Evolutionary conservation across 202 grass and related monocot species (phyloP), one percentile per base, ranked within the genome.

Genomic region (Schoenoplectus triqueter): DNA sequence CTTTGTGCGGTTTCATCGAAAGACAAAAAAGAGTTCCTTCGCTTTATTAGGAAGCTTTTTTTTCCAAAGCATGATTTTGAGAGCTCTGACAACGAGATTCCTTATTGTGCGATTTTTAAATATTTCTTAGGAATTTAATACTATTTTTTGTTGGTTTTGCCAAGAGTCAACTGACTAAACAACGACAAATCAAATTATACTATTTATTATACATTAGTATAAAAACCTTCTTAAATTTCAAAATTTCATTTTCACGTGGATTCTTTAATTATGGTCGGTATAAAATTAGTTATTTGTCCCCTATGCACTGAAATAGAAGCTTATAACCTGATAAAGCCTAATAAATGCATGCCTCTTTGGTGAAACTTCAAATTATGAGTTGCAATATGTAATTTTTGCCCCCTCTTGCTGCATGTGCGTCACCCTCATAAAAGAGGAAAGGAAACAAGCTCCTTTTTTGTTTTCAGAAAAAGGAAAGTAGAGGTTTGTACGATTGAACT

Each of bases 271-370:
- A 69, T 59, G 81, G 81, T 67, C 65, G 81, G 81, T 83, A 71
- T 67, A 82, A 82, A 82, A 82, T 83, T 83, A 71, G 81, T 83
- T 83, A 83, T 83, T 31, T 71, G 21, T 69, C 65, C 15, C 81
- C 65, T 69, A 8, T 83, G 64, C 22, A 83, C 81, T 59, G 47
- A 57, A 83, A 10, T 83, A 69, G 31, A 50, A 83, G 49, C 81
- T 83, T 17, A 31, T 31, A 69, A 70, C 48, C 11, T 83, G 48
- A 18, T 83, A 71, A 71, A 69, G 64, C 81, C 81, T 83, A 68
- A 59, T 68, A 39, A 51, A 83, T 83, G 20, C 20, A 67, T 52
- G 8, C 49, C 81, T 69, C 49, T 70, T 83, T 82, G 45, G 56
- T 66, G 64, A 82, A 82, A 67, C 11, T 20, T 82, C 80, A 82